A percentile compares a stretch with the other conserved stretches of the same genome.
Evolutionary conservation across 2,329 filamentous ascomycete genomes (phyloP).

Genomic region (Thermoascus crustaceus): DNA sequence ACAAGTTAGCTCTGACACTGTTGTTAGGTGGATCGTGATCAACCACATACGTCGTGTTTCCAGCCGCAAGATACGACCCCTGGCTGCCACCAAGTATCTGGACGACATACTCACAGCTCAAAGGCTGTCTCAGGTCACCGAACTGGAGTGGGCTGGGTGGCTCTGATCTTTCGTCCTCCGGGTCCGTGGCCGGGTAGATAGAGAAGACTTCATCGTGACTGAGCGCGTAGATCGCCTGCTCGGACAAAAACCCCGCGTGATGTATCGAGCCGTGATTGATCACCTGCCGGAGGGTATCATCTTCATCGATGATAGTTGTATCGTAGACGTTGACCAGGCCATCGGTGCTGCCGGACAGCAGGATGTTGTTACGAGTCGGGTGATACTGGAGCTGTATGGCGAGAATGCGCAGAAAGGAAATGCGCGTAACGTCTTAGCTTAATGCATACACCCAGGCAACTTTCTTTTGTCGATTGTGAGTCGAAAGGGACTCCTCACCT

Average conservation of each 20-base stretch:
- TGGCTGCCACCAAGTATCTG: slow-evolving; percentile 41
- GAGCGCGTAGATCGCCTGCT: slow-evolving; percentile 47
- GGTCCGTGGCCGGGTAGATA: slow-evolving; percentile 46
- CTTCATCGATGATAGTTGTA: slow-evolving; percentile 48
- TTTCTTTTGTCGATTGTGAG: neutral
- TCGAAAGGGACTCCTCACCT: slow-evolving; percentile 34
- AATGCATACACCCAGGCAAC: slow-evolving; percentile 2
- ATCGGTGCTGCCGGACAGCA: slow-evolving; percentile 56
- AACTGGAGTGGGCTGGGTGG: slow-evolving; percentile 42
- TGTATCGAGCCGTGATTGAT: slow-evolving; percentile 57
- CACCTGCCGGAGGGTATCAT: slow-evolving; percentile 55
- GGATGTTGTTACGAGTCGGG: slow-evolving; percentile 42
- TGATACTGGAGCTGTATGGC: slow-evolving; percentile 41
- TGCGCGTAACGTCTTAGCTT: neutral
- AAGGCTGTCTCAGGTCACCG: slow-evolving; percentile 48
- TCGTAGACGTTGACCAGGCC: slow-evolving; percentile 57
- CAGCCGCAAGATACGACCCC: slow-evolving; percentile 39
- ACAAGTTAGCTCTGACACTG: slow-evolving; percentile 1
- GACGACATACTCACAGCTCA: slow-evolving; percentile 53
- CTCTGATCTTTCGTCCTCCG: slow-evolving; percentile 39
- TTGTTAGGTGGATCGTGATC: neutral
- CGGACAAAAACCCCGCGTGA: slow-evolving; percentile 51
- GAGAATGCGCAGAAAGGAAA: slow-evolving; percentile 2
- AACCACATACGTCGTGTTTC: slow-evolving; percentile 40
- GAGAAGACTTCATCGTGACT: slow-evolving; percentile 56